phyloP scores from a whole-genome alignment of 495 filamentous ascomycete genomes.

The Hamigera avellanea region DNA sequence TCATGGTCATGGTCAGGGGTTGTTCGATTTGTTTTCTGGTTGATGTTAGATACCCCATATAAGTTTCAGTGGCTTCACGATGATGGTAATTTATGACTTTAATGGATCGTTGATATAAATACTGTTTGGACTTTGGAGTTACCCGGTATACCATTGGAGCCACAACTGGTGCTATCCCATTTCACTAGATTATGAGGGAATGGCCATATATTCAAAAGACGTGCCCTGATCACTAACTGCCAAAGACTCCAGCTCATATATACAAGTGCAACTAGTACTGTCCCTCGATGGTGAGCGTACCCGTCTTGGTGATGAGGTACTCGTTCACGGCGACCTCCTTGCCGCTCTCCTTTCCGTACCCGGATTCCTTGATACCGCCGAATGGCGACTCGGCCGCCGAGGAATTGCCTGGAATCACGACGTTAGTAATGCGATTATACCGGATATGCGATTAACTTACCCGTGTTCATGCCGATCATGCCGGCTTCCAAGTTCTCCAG shows the following conservation, averaged over 20 bases:
- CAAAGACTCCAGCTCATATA: no score
- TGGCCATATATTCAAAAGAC: no score
- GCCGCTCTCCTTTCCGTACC: constrained; percentile 66
- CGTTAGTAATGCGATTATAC: not conserved
- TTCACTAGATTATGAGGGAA: no score
- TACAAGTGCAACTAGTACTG: no score
- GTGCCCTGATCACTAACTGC: no score
- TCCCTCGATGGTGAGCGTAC: constrained; percentile 50
- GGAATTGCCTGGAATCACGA: constrained; percentile 34
- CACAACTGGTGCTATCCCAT: no score
- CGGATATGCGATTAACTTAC: constrained; percentile 15
- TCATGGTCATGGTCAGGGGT: not conserved
- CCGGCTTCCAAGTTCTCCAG: constrained; percentile 65
- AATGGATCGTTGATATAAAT: constrained; percentile 4
- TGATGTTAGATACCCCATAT: constrained; percentile 4
- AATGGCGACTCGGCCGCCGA: constrained; percentile 64
- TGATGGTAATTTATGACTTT: constrained; percentile 5
- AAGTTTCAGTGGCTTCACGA: constrained; percentile 1
- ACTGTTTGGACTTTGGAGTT: no score
- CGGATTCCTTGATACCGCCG: constrained; percentile 66
- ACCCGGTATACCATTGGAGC: no score
- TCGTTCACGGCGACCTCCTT: constrained; percentile 61
- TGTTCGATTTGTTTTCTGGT: constrained; percentile 39
- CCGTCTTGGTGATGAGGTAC: constrained; percentile 63
- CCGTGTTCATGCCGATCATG: constrained; percentile 64